Conservation (phyloP, 345 rosid species). For the Abelmoschus esculentus region DNA sequence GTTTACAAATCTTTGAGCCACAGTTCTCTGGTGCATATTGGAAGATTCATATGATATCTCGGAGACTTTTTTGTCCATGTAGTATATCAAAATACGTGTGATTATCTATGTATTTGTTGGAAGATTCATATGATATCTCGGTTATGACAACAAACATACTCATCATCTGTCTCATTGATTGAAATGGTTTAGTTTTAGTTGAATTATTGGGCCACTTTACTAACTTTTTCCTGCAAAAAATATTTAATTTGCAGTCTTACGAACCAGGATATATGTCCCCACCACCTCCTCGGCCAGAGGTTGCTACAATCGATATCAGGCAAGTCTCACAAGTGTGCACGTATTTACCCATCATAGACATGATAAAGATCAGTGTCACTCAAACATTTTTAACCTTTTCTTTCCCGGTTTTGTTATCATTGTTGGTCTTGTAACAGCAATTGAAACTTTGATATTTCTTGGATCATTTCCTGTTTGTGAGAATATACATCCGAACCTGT, state of each 20-base stretch:
- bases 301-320: constrained; percentile 77
- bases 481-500: background rate
- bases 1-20: too few relatives aligned
- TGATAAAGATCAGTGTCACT: background rate
- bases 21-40: background rate
- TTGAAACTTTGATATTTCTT: background rate
- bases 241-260: constrained; percentile 50
- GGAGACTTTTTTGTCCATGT: too few relatives aligned
- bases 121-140: background rate
- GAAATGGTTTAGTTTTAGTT: background rate
- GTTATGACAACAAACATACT: background rate
- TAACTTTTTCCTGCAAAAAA: constrained; percentile 6
- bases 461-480: background rate
- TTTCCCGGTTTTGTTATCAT: background rate
- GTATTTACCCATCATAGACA: background rate
- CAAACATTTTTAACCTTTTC: background rate
- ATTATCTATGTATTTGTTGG: background rate
- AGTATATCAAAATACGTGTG: too few relatives aligned
- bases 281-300: constrained; percentile 44
- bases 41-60: background rate
- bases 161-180: background rate
- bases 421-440: background rate
- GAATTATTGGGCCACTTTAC: background rate
- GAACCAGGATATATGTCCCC: constrained; percentile 85
- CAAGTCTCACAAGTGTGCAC: constrained; percentile 20